These are phyloP conservation scores for Plasmodium coatneyi DNA, from an alignment of 169 alveolate species.

Conservation along the genomic window DNA sequence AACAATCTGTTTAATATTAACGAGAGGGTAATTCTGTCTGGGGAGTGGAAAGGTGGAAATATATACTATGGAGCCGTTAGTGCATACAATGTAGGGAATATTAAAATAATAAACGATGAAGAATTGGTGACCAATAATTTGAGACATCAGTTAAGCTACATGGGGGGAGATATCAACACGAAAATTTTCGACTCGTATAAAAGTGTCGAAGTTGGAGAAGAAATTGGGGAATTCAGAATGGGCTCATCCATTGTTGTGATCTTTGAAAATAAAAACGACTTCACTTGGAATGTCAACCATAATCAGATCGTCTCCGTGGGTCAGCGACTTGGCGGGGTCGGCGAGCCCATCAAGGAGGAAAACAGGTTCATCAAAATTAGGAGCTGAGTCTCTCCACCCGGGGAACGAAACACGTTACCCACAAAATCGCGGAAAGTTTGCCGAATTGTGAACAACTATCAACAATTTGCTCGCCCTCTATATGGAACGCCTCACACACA, in stretches of 20 bases:
- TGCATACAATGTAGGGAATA: constrained; percentile 69
- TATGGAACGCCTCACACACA: background rate
- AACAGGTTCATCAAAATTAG: constrained; percentile 18
- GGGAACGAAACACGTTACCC: background rate
- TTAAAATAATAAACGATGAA: constrained; percentile 26
- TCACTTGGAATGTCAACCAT: constrained; percentile 13
- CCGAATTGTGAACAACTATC: background rate
- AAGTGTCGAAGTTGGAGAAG: constrained; percentile 42
- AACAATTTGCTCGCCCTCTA: background rate
- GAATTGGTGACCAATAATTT: constrained; percentile 47
- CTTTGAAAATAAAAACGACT: constrained; percentile 55
- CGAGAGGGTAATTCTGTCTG: constrained; percentile 56
- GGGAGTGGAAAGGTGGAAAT: constrained; percentile 69
- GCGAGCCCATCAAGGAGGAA: background rate
- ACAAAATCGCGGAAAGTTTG: background rate
- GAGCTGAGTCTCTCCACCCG: background rate
- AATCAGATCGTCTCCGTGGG: constrained; percentile 42
- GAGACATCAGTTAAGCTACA: constrained; percentile 39
- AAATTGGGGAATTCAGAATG: constrained; percentile 55
- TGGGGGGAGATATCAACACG: constrained; percentile 72
- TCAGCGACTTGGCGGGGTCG: constrained; percentile 29
- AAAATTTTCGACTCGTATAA: constrained; percentile 30
- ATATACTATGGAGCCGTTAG: constrained; percentile 52
- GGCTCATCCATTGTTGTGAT: constrained; percentile 65
- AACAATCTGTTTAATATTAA: constrained; percentile 46